Base-by-base conservation (phyloP, 257 asterid species). In the Solanum appendiculatum region DNA sequence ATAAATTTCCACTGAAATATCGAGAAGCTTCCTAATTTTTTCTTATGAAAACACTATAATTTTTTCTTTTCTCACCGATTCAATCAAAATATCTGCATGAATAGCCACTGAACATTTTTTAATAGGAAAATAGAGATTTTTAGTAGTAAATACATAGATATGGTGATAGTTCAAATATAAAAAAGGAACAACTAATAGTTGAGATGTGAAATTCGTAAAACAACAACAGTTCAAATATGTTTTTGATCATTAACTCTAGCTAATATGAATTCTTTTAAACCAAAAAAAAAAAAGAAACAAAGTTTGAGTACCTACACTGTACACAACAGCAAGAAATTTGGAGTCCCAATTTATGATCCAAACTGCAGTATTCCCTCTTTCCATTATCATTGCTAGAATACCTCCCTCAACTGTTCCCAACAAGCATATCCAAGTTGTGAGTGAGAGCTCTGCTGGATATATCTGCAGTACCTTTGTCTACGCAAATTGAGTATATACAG, bases 351-450 rank as follows among this genome's bases (percentile, higher is more conserved):
- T 84, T 51, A 97, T 94, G 87, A 94, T n/a, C 99, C 99, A 97
- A 36, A 93, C 97, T 16, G 92, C 89, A 21, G 93, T 31, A 9
- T 92, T 95, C 33, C 94, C 94, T 86, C 90, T 93, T 89, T 97
- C 99, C 90, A 92, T 93, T 39, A 97, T 91, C 3, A 94, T 87
- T 7, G 98, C 98, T 25, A 95, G 86, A 3, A 92, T 90, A 1
- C 93, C 92, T 4, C 96, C 95, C 88, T 93, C 93, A 27, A 88
- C 94, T 36, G 98, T 94, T 91, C 98, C 99, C 63, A 93, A 20
- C 70, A 94, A 84, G 91, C 98, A 95, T 87, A 95, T 95, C 98
- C 98, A 97, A 23, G 98, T 97, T 29, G 99, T 93, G 46, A 97
- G 94, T 9, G 98, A 95, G 23, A 97, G 93, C 75, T 95, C 98